Evolutionary conservation across 2,329 filamentous ascomycete species (phyloP), one percentile per base, ranked within the genome.

Genomic region (Cyclaneusma minus): DNA sequence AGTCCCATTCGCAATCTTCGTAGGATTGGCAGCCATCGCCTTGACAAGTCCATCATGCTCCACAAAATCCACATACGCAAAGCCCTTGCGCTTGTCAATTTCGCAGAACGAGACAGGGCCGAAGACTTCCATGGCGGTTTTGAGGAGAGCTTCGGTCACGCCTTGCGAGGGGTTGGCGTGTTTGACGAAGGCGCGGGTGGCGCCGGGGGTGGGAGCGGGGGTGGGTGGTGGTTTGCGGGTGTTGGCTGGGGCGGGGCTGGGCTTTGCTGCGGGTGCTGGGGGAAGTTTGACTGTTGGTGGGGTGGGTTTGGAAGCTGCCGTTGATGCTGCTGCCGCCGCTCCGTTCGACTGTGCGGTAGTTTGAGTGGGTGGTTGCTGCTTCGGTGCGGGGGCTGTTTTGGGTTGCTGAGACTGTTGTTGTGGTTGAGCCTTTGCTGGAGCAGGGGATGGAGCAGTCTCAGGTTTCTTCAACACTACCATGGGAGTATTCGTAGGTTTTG

Each of bases 1-100:
- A 7, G 76, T 75, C 5, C 81, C 84, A 46, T 91, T 79, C 1
- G 78, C 85, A 7, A 95, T 75, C 12, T 76, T 58, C 16, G 94
- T 65, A 0, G 81, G 82, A 43, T 83, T 91, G 8, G 79, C 80
- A 10, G 71, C 65, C 44, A 93, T 72, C 4, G 87, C 87, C 43
- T 80, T 83, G 40, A 68, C 68, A 14, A 95, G 60, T 7, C 67
- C 64, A 6, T 74, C 70, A 1, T 75, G 64, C 13, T 83, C 73
- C 7, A 68, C 65, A 54, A 94, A 95, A 35, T 93, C 81, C 20
- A 92, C 76, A 47, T 94, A 93, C 3, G 84, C 87, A 42, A 93
- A 92, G 0, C 84, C 84, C 50, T 94, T 94, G 43, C 85, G 79
- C 50, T 84, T 85, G 47, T 95, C 87, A 28, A 95, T 87, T 41